These are phyloP conservation scores for Wickerhamomyces silvicola DNA, from an alignment of 805 yeast species.

Conservation along the genomic window DNA sequence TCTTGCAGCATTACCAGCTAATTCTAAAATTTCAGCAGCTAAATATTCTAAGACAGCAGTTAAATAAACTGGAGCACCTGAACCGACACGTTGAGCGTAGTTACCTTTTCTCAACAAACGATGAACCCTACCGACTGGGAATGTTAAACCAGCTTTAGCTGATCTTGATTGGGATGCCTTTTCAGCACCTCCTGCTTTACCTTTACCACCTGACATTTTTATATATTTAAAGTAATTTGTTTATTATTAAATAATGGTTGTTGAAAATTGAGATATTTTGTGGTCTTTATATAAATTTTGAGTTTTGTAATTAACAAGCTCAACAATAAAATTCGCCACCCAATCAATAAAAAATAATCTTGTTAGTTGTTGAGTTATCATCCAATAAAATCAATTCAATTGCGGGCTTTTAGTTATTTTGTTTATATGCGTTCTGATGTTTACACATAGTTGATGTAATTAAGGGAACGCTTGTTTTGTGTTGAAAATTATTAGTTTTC, in stretches of 20 bases:
- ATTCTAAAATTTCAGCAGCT: slow-evolving; percentile 96
- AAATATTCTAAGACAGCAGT: slow-evolving; percentile 96
- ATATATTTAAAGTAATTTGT: slow-evolving; percentile 10
- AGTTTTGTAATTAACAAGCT: too few species aligned
- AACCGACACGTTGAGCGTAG: slow-evolving; percentile 98
- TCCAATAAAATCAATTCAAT: too few species aligned
- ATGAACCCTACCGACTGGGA: slow-evolving; percentile 99
- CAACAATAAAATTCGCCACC: too few species aligned
- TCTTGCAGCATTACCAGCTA: slow-evolving; percentile 99
- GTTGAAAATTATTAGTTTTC: not conserved
- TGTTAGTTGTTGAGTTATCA: too few species aligned
- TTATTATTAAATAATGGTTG: not conserved
- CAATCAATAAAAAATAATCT: too few species aligned
- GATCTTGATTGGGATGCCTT: slow-evolving; percentile 98
- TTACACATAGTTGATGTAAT: too few species aligned
- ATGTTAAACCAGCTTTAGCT: slow-evolving; percentile 95
- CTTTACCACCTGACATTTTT: slow-evolving; percentile 64
- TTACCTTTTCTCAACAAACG: slow-evolving; percentile 94
- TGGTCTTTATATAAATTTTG: too few species aligned
- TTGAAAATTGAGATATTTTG: not conserved
- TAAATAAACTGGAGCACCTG: slow-evolving; percentile 98
- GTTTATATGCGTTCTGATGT: not conserved
- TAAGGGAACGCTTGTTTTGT: slow-evolving; percentile 1
- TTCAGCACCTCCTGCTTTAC: slow-evolving; percentile 90
- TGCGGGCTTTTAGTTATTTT: too few species aligned